Evolutionary conservation across 495 filamentous ascomycete genomes (phyloP).

Genomic region (Penicillium argentinense): DNA sequence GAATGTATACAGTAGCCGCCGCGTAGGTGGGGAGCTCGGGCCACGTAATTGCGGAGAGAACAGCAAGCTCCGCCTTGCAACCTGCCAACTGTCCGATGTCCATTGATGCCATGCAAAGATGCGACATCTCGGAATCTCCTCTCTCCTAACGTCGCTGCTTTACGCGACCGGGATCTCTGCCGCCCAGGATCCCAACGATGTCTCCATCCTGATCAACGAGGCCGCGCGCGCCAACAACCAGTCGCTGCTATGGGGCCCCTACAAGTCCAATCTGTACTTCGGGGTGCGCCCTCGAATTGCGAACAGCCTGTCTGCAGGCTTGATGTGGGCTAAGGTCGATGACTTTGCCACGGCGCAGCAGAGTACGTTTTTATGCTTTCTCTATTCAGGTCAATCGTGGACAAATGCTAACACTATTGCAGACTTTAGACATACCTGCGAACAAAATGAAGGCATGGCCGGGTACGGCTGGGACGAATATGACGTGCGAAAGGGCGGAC

Average conservation of each 20-base stretch:
- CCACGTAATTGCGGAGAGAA: conserved; percentile 43
- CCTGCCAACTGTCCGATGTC: conserved; percentile 19
- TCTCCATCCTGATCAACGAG: conserved; percentile 41
- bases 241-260: conserved; percentile 93
- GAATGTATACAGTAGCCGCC: too few species aligned
- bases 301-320: conserved; percentile 75
- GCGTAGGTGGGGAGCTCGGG: conserved; percentile 33
- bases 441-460: conserved; percentile 90
- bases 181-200: conserved; percentile 34
- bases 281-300: conserved; percentile 86
- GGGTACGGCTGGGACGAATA: conserved; percentile 98
- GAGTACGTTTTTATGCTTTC: conserved; percentile 61
- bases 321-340: conserved; percentile 91
- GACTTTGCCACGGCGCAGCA: conserved; percentile 73
- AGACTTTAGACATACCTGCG: conserved; percentile 94
- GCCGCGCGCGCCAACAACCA: conserved; percentile 66
- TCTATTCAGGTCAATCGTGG: not conserved
- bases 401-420: conserved; percentile 11
- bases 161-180: conserved; percentile 33
- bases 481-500: conserved; percentile 81
- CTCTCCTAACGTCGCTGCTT: conserved; percentile 32
- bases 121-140: conserved; percentile 30
- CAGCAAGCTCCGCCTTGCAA: conserved; percentile 19
- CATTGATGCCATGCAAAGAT: conserved; percentile 30
- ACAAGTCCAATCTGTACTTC: conserved; percentile 94